These are phyloP conservation scores for Peltaster fructicola DNA, from an alignment of 2,329 filamentous ascomycete species.

Conservation along the genomic window DNA sequence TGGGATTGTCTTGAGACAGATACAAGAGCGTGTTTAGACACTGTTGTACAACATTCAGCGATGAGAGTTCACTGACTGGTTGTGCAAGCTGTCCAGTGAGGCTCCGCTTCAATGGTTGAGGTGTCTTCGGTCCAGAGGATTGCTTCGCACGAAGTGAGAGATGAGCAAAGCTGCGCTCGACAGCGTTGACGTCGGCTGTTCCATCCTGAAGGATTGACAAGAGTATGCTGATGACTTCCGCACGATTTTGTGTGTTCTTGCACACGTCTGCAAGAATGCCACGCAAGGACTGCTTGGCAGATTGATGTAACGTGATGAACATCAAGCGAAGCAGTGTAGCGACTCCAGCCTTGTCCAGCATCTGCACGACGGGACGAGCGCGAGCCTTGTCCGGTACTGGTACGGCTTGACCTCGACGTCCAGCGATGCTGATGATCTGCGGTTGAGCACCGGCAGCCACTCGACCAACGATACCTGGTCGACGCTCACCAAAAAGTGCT, in stretches of 20 bases:
- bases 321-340: slow-evolving; percentile 94
- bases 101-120: slow-evolving; percentile 60
- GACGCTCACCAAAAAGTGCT: slow-evolving; percentile 39
- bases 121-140: slow-evolving; percentile 47
- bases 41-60: slow-evolving; percentile 88
- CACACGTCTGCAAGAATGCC: slow-evolving; percentile 81
- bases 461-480: slow-evolving; percentile 5
- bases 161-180: slow-evolving; percentile 89
- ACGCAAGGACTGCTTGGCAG: slow-evolving; percentile 67
- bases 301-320: slow-evolving; percentile 88
- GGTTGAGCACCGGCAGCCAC: slow-evolving; percentile 3
- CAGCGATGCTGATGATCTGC: too few relatives aligned
- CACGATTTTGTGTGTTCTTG: slow-evolving; percentile 87
- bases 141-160: slow-evolving; percentile 82
- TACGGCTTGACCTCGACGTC: too few relatives aligned
- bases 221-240: slow-evolving; percentile 83
- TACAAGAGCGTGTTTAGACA: slow-evolving; percentile 74
- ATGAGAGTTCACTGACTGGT: slow-evolving; percentile 66
- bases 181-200: slow-evolving; percentile 77
- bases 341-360: slow-evolving; percentile 90
- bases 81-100: slow-evolving; percentile 37
- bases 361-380: slow-evolving; percentile 65
- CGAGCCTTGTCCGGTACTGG: slow-evolving; percentile 3
- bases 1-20: slow-evolving; percentile 66
- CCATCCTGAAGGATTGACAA: slow-evolving; percentile 91